phyloP scores from a whole-genome alignment of 176 grass and related monocot genomes.

The Oryza glumipatula region DNA sequence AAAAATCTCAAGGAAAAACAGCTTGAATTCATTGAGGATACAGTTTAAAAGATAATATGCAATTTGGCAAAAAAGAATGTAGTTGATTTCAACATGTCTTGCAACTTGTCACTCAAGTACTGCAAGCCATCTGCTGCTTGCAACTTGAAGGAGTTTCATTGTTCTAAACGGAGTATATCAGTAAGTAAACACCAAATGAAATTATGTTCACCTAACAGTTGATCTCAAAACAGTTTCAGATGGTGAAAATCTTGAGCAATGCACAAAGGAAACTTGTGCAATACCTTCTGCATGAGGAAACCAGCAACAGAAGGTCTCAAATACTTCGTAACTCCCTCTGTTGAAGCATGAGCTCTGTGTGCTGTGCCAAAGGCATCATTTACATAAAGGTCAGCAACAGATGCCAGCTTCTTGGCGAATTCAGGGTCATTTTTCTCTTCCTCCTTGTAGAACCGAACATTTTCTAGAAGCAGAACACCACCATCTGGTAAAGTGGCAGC shows the following conservation, averaged over 20 bases:
- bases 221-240: neutral
- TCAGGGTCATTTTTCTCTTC: constrained; percentile 74
- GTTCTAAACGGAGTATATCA: neutral
- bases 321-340: constrained; percentile 87
- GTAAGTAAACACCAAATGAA: neutral
- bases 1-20: neutral
- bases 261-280: constrained; percentile 4
- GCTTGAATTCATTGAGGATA: neutral
- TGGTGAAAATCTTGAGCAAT: neutral
- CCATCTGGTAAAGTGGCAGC: constrained; percentile 64
- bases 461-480: constrained; percentile 85
- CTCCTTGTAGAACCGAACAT: constrained; percentile 82
- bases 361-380: constrained; percentile 78
- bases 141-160: neutral
- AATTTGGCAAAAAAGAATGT: neutral
- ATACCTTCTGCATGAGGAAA: constrained; percentile 91
- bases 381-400: constrained; percentile 77
- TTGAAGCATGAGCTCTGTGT: constrained; percentile 86
- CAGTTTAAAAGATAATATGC: neutral
- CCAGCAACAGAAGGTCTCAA: constrained; percentile 83
- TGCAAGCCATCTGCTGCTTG: neutral
- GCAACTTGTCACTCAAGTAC: neutral
- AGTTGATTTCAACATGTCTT: neutral
- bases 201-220: neutral
- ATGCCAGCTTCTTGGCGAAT: constrained; percentile 67